phyloP scores from a whole-genome alignment of 2,329 filamentous ascomycete species.

The Curvularia lunata region DNA sequence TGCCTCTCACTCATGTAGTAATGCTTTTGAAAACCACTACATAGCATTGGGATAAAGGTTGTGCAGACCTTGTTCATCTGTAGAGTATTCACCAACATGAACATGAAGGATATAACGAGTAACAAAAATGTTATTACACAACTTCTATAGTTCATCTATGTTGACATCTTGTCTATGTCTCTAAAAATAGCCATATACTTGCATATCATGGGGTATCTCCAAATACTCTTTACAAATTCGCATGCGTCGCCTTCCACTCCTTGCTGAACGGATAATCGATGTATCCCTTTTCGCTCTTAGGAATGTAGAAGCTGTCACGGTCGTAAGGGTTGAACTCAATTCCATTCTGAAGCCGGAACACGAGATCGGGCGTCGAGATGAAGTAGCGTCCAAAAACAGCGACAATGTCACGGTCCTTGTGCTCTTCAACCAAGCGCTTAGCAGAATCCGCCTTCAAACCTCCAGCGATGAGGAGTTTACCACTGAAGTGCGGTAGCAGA shows the following conservation, averaged over 20 bases:
- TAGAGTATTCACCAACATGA: too few species aligned
- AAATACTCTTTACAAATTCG: background rate
- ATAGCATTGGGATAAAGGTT: too few species aligned
- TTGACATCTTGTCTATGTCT: background rate
- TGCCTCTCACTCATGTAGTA: too few species aligned
- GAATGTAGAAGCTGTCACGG: conserved; percentile 54
- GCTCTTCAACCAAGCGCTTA: conserved; percentile 48
- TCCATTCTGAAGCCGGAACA: conserved; percentile 53
- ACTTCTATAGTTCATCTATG: background rate
- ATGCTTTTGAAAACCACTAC: too few species aligned
- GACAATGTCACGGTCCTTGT: conserved; percentile 52
- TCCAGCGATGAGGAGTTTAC: conserved; percentile 51
- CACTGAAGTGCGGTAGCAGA: conserved; percentile 32
- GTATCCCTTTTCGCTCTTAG: conserved; percentile 48
- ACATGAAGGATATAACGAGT: background rate
- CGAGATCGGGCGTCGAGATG: conserved; percentile 58
- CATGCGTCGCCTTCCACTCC: conserved; percentile 21
- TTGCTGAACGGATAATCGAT: conserved; percentile 47
- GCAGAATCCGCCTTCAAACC: conserved; percentile 52
- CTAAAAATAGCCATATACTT: background rate
- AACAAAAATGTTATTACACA: background rate
- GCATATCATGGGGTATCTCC: background rate
- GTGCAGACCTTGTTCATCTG: too few species aligned
- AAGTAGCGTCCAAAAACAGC: conserved; percentile 59
- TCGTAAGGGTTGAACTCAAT: conserved; percentile 55